Evolutionary conservation across 2,329 filamentous ascomycete genomes (phyloP).

Genomic region (Cladophialophora immunda): DNA sequence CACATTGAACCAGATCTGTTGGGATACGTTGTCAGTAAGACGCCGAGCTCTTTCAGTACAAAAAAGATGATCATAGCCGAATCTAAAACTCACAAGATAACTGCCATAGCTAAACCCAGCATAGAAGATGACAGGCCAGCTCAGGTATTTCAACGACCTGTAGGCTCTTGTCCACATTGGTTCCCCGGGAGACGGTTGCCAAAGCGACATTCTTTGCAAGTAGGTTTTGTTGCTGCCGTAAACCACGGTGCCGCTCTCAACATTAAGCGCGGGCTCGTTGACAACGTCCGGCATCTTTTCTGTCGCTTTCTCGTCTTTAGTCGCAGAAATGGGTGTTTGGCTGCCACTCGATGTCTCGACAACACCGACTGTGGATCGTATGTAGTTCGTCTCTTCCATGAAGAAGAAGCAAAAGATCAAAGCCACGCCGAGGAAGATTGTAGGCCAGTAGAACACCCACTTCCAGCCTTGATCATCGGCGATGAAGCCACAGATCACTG

Average conservation of each 20-base stretch:
- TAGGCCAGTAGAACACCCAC: constrained; percentile 39
- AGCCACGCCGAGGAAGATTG: constrained; percentile 27
- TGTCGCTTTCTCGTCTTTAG: constrained; percentile 15
- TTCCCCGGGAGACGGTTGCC: constrained; percentile 30
- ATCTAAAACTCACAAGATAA: constrained; percentile 44
- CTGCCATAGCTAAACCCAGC: constrained; percentile 52
- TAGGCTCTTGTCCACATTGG: constrained; percentile 23
- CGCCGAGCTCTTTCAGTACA: neutral
- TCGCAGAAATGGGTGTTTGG: constrained; percentile 14
- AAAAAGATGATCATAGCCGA: too few relatives aligned
- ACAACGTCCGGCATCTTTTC: constrained; percentile 9
- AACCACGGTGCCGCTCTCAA: constrained; percentile 20
- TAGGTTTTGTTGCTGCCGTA: constrained; percentile 30
- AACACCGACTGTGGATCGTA: constrained; percentile 22
- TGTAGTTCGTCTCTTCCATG: constrained; percentile 38
- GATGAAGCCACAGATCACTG: constrained; percentile 46
- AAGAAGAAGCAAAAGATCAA: constrained; percentile 37
- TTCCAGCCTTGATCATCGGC: constrained; percentile 39
- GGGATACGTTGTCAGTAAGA: neutral
- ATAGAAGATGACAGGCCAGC: constrained; percentile 52
- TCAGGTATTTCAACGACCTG: constrained; percentile 38
- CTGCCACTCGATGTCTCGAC: constrained; percentile 26
- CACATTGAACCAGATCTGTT: constrained; percentile 54
- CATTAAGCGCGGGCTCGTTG: constrained; percentile 7
- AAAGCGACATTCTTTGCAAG: constrained; percentile 32